Conservation (phyloP, 257 asterid genomes). For the Haberlea rhodopensis region DNA sequence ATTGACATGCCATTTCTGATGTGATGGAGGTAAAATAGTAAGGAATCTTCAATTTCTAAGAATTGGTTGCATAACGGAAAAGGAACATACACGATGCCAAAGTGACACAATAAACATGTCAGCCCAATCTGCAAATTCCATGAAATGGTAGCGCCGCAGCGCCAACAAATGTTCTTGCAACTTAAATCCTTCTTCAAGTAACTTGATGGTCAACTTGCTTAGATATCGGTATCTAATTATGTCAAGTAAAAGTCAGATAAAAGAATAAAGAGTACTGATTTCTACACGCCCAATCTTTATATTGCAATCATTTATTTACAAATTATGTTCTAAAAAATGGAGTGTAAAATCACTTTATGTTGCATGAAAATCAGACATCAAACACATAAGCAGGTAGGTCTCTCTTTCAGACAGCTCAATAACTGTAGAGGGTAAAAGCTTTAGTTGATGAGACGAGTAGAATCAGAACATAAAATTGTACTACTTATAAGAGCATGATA, state of each 20-base stretch:
- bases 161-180: constrained; percentile 87
- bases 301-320: background rate
- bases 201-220: constrained; percentile 84
- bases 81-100: constrained; percentile 61
- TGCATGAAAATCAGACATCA: background rate
- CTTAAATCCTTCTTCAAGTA: constrained; percentile 82
- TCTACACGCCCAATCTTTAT: background rate
- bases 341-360: background rate
- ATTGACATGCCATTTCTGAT: constrained; percentile 78
- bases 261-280: background rate
- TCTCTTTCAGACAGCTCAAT: constrained; percentile 20
- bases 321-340: background rate
- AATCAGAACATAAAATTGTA: constrained; percentile 4
- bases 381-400: constrained; percentile 10
- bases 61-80: constrained; percentile 24
- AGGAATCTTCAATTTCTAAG: constrained; percentile 21
- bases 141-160: constrained; percentile 80
- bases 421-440: constrained; percentile 5
- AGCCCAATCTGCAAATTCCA: constrained; percentile 99
- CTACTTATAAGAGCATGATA: constrained; percentile 4
- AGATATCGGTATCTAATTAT: constrained; percentile 64
- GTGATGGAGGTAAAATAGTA: constrained; percentile 36
- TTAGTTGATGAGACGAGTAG: constrained; percentile 19
- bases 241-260: constrained; percentile 54
- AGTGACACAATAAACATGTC: constrained; percentile 88